Conservation (phyloP, 176 grass and related monocot species). For the Thinopyrum elongatum region DNA sequence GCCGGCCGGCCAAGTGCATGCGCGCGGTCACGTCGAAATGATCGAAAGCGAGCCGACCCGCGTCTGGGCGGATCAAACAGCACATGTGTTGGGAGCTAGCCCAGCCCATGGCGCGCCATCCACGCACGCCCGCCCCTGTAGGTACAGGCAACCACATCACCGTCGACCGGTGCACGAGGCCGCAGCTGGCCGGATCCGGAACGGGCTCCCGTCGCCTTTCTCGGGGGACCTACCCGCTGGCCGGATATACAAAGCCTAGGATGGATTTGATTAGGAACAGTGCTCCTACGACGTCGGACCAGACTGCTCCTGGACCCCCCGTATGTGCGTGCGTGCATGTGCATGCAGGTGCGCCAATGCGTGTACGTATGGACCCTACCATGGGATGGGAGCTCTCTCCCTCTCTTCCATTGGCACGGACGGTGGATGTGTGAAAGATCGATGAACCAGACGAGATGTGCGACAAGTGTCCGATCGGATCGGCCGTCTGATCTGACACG, state of each 20-base stretch:
- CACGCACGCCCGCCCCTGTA: background rate
- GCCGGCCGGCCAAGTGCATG: background rate
- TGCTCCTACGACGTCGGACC: conserved; percentile 1
- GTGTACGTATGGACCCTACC: background rate
- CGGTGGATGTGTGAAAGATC: background rate
- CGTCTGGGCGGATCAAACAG: background rate
- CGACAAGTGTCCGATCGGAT: background rate
- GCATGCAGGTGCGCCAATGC: background rate
- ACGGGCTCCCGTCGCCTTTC: background rate
- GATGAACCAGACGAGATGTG: background rate
- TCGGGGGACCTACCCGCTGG: background rate
- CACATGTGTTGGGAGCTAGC: background rate
- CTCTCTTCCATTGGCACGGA: background rate
- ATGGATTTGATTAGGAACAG: background rate
- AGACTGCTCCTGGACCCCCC: background rate
- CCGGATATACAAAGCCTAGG: background rate
- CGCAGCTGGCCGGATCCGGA: background rate
- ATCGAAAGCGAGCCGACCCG: background rate
- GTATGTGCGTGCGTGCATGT: background rate
- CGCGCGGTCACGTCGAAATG: conserved; percentile 21
- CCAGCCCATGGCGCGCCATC: background rate
- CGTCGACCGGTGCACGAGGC: background rate
- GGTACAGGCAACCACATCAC: background rate
- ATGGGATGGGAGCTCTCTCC: background rate
- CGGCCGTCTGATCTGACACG: background rate